Base-by-base conservation (phyloP, 1,284 basidiomycete species). In the Ganoderma meredithae region DNA sequence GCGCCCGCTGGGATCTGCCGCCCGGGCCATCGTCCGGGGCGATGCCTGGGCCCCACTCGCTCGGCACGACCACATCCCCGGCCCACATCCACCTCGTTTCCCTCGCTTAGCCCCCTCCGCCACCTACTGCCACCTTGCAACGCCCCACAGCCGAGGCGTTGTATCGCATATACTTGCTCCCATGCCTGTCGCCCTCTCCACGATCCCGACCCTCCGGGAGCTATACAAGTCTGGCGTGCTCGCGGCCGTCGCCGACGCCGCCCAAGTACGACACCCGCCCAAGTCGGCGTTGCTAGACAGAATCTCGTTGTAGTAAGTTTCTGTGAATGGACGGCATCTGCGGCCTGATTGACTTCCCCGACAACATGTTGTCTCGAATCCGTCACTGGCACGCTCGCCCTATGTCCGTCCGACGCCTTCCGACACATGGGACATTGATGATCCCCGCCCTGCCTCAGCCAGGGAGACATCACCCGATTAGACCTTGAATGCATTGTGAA, bases 401-500 rank as follows among this genome's bases (percentile, higher is more conserved):
- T 39, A 17, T 56, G 55, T 39, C 55, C 31, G 36, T 39, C 55
- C 31, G 36, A 25, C 19, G 19, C 55, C 36, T 39, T 39, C 36
- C 55, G 44, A 56, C 55, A 19, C 55, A 56, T 56, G 55, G 19
- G 33, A 31, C 31, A 56, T 19, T 36, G 55, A 52, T 56, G 31
- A 31, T 56, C 55, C n/a, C 15, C 31, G 47, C 15, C 39, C 44
- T 27, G 52, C 47, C 49, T 33, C 36, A 94, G 93, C 75, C 87
- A 90, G 75, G 93, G 91, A 49, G 91, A 95, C 77, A 94, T 95
- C 69, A 95, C 94, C 8, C 82, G 83, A 68, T 78, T 95, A 33
- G 81, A 88, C 61, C 81, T 93, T 10, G 94, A 95, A 76, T 85
- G 90, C 33, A 93, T 97, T 68, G 95, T 97, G 63, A 97, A 97